phyloP scores from a whole-genome alignment of 176 grass and related monocot genomes.

The Eragrostis nindensis region DNA sequence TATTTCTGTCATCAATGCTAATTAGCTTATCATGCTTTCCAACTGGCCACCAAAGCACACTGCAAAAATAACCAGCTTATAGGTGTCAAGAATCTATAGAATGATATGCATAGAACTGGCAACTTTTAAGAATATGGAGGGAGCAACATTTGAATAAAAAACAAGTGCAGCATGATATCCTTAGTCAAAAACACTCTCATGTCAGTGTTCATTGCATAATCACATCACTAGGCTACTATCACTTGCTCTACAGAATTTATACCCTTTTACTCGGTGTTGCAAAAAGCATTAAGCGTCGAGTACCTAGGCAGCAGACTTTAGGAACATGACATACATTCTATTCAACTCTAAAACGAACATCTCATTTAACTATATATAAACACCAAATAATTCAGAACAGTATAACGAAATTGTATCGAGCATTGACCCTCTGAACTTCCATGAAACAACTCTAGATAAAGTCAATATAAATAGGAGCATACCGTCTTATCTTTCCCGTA shows the following conservation, averaged over 20 bases:
- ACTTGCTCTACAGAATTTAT: not conserved
- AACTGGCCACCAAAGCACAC: slow-evolving; percentile 85
- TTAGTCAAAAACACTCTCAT: slow-evolving; percentile 5
- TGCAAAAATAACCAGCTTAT: slow-evolving; percentile 54
- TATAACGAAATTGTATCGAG: not conserved
- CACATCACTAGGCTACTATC: not conserved
- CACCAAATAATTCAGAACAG: not conserved
- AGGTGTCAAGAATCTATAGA: slow-evolving; percentile 18
- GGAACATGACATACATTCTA: not conserved
- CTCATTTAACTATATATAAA: not conserved
- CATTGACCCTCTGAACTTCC: slow-evolving; percentile 4
- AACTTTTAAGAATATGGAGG: slow-evolving; percentile 25
- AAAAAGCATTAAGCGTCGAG: not conserved
- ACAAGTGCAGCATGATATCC: slow-evolving; percentile 2
- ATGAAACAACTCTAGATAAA: slow-evolving; percentile 17
- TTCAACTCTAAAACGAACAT: not conserved
- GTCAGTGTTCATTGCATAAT: not conserved
- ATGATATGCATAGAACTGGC: slow-evolving; percentile 20
- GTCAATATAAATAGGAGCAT: slow-evolving; percentile 36
- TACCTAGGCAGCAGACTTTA: not conserved
- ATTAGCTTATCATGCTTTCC: slow-evolving; percentile 94
- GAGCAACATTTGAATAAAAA: not conserved
- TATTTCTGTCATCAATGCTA: slow-evolving; percentile 86
- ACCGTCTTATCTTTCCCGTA: slow-evolving; percentile 78
- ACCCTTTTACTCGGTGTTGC: not conserved